phyloP scores from a whole-genome alignment of 164 flowering plant genomes.

The Stephania cephalantha region DNA sequence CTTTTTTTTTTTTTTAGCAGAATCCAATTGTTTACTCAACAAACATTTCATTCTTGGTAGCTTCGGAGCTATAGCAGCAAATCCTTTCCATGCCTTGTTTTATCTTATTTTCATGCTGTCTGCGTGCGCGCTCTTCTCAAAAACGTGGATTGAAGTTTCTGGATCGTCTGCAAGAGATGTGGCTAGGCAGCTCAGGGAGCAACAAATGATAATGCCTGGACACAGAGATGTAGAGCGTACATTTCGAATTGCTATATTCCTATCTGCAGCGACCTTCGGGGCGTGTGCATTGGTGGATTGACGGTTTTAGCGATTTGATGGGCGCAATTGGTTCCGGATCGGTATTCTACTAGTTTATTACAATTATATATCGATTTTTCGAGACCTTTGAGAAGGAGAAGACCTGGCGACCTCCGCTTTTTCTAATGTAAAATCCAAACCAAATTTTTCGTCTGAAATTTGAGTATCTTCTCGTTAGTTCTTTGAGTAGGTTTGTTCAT shows the following conservation, averaged over 20 bases:
- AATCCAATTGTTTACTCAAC: background rate
- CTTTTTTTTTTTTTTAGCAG: background rate
- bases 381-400: conserved; percentile 12
- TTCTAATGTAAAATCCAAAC: background rate
- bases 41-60: background rate
- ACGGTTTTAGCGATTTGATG: conserved; percentile 10
- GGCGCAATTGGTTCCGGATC: conserved; percentile 5
- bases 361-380: conserved; percentile 5
- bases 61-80: conserved; percentile 6
- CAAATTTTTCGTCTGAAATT: too few relatives aligned
- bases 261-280: conserved; percentile 8
- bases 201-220: conserved; percentile 13
- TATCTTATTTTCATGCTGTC: conserved; percentile 66
- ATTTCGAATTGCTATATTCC: conserved; percentile 8
- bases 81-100: conserved; percentile 45
- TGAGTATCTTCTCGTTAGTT: too few relatives aligned
- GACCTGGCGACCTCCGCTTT: background rate
- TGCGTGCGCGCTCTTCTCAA: conserved; percentile 72
- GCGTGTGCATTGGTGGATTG: conserved; percentile 9
- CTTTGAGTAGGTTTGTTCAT: too few relatives aligned
- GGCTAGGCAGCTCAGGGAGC: conserved; percentile 25
- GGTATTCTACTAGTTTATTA: conserved; percentile 5
- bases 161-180: conserved; percentile 78
- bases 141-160: conserved; percentile 78
- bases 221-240: conserved; percentile 4